phyloP scores from a whole-genome alignment of 176 grass and related monocot genomes.

The Themeda triandra region DNA sequence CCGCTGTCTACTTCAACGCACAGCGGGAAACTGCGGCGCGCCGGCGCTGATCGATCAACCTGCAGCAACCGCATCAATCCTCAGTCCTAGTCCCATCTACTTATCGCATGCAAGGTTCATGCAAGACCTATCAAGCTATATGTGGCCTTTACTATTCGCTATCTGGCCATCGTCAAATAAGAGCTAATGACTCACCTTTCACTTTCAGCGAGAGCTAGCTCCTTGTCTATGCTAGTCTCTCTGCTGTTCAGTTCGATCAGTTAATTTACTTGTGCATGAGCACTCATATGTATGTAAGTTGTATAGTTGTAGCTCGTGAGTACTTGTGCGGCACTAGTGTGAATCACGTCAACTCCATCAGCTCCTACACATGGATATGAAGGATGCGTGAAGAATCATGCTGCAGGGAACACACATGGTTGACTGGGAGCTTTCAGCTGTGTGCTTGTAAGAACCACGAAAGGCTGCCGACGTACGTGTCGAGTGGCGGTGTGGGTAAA shows the following conservation, averaged over 20 bases:
- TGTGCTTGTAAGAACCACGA: background rate
- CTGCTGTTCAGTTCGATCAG: too few relatives aligned
- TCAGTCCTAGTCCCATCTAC: background rate
- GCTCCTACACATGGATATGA: background rate
- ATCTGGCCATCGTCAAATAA: background rate
- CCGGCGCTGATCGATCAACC: slow-evolving; percentile 43
- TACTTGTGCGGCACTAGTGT: background rate
- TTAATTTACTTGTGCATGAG: too few relatives aligned
- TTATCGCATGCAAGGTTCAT: background rate
- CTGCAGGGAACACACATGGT: background rate
- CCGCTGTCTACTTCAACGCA: slow-evolving; percentile 76
- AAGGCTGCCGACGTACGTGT: slow-evolving; percentile 30
- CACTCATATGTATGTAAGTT: too few relatives aligned
- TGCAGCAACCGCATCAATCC: background rate
- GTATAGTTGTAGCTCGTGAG: too few relatives aligned
- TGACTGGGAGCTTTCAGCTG: slow-evolving; percentile 25
- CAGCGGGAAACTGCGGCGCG: slow-evolving; percentile 74
- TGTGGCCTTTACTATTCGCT: background rate
- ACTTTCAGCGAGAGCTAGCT: background rate
- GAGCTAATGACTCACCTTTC: background rate
- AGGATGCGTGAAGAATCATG: background rate
- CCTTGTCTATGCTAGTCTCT: too few relatives aligned
- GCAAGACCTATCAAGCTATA: slow-evolving; percentile 18
- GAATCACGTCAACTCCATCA: background rate
- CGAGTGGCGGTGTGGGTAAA: background rate